Base-by-base conservation (phyloP, 495 filamentous ascomycete species). In the Friedmanniomyces simplex region DNA sequence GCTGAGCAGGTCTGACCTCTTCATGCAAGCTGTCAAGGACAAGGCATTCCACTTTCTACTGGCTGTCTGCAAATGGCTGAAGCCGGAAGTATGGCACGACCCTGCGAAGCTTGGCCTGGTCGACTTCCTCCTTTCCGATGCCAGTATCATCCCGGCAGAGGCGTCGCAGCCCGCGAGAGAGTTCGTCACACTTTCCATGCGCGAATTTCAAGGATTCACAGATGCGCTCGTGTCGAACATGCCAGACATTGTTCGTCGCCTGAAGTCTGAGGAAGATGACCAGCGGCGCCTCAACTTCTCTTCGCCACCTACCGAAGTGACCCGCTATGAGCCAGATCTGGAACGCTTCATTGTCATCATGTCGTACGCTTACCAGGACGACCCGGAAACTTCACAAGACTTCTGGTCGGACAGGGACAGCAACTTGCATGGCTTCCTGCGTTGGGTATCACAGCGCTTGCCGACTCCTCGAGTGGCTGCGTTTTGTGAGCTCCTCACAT, bases 321-420 rank as follows among this genome's bases (percentile, higher is more conserved):
- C 82, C 43, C 82, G 90, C 36, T 86, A 93, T 67, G 83, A 85
- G 53, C 73, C 86, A n/a, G 79, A 88, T 58, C 76, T 99, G 1
- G 93, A 99, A 66, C 81, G 89, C 37, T 95, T 99, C 66, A 78
- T 97, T 16, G 77, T 97, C 63, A 84, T 96, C 56, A 89, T 96
- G 45, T 83, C 91, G 18, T 95, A 91, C 68, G 81, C 87, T n/a
- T 97, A 88, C 66, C 85, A 96, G 61, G 81, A 82, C 36, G 82
- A 88, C 18, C 79, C 82, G 34, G 88, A 95, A 37, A 83, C 88
- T 14, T 87, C 91, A 22, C 81, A 89, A 66, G 82, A 80, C 42
- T 96, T 97, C 59, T 97, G 91, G 91, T 77, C 76, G 46, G 90
- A 94, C 59, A 77, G 82, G 1, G 94, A 97, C 60, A 85, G 87